phyloP scores from a whole-genome alignment of 2,329 filamentous ascomycete species.

The Fusarium sp. region DNA sequence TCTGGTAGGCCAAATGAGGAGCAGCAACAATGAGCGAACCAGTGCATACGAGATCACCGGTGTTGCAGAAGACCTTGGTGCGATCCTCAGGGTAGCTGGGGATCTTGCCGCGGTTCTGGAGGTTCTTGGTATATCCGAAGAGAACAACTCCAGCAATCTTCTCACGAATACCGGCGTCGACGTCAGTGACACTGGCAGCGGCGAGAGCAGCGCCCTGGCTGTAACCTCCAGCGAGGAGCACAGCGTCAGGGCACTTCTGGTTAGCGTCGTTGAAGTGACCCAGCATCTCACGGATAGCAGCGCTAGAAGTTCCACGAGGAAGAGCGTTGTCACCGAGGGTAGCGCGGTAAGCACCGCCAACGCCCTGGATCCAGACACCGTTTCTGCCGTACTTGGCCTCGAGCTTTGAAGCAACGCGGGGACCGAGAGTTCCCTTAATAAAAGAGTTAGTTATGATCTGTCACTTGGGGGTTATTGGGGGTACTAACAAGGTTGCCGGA shows the following conservation, averaged over 20 bases:
- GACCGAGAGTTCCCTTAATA: slow-evolving; percentile 48
- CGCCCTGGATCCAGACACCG: slow-evolving; percentile 58
- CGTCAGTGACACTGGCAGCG: slow-evolving; percentile 53
- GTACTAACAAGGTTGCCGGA: slow-evolving; percentile 52
- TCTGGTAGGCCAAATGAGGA: slow-evolving; percentile 28
- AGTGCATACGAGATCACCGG: slow-evolving; percentile 51
- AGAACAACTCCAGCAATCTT: slow-evolving; percentile 54
- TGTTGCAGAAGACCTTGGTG: slow-evolving; percentile 54
- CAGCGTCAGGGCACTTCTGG: slow-evolving; percentile 57
- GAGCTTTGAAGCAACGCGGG: slow-evolving; percentile 46
- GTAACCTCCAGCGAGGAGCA: slow-evolving; percentile 57
- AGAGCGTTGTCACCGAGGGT: slow-evolving; percentile 52
- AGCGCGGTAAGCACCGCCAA: slow-evolving; percentile 55
- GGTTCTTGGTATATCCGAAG: slow-evolving; percentile 58
- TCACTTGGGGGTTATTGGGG: background rate
- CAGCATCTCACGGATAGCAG: slow-evolving; percentile 56
- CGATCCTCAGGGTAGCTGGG: slow-evolving; percentile 52
- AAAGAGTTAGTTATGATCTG: slow-evolving; percentile 2
- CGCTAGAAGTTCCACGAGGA: slow-evolving; percentile 51
- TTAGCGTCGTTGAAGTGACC: slow-evolving; percentile 54
- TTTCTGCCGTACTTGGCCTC: slow-evolving; percentile 41
- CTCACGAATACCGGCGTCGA: slow-evolving; percentile 46
- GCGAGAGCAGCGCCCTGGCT: slow-evolving; percentile 59
- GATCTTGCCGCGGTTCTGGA: slow-evolving; percentile 55
- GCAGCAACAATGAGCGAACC: slow-evolving; percentile 49